phyloP scores from a whole-genome alignment of 805 yeast genomes.

The Monosporozyma servazzii region DNA sequence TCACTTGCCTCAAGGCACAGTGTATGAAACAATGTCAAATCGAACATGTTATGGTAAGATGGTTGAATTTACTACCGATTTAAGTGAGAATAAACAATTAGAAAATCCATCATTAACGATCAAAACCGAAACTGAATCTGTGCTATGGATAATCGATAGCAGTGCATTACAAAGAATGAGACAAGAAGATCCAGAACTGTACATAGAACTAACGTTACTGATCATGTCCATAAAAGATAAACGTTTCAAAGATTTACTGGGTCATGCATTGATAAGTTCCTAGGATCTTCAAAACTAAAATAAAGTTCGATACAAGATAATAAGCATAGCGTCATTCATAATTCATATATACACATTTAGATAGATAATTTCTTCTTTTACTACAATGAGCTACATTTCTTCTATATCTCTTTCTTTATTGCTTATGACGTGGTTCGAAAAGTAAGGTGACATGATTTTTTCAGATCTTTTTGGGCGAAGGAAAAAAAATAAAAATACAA shows the following conservation, averaged over 20 bases:
- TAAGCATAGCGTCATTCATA: background rate
- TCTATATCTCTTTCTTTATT: background rate
- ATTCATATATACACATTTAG: constrained; percentile 1
- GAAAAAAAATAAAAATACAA: background rate
- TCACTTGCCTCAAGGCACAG: constrained; percentile 35
- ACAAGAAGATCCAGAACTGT: constrained; percentile 42
- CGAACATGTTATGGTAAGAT: constrained; percentile 47
- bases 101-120: constrained; percentile 36
- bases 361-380: background rate
- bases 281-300: constrained; percentile 8
- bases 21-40: constrained; percentile 42
- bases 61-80: constrained; percentile 2
- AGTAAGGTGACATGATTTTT: background rate
- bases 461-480: background rate
- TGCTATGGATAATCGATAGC: constrained; percentile 58
- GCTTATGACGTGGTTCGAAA: background rate
- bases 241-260: constrained; percentile 65
- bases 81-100: background rate
- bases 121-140: constrained; percentile 50
- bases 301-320: background rate
- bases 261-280: constrained; percentile 61
- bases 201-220: constrained; percentile 54
- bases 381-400: background rate
- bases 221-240: constrained; percentile 56
- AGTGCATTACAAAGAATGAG: constrained; percentile 39